A percentile compares a stretch with the other conserved stretches of the same genome.
Evolutionary conservation across 192 early-diverging fungal species (phyloP).

Genomic region (Entomortierella beljakovae): DNA sequence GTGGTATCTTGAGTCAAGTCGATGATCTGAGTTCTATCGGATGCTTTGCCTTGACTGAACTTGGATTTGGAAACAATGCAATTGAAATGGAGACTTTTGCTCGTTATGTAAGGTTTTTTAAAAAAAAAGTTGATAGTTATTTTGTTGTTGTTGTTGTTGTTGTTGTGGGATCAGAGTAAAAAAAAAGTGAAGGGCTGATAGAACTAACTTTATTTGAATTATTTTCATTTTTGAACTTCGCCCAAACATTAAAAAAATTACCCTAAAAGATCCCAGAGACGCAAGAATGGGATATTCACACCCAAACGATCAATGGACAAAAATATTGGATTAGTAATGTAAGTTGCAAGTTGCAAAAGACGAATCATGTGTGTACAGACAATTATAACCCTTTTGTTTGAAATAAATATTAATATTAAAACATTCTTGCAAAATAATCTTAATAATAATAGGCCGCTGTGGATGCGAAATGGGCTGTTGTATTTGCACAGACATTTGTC

Average conservation of each 20-base stretch:
- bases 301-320: slow-evolving; percentile 72
- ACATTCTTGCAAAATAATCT: not conserved
- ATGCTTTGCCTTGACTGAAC: slow-evolving; percentile 82
- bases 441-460: slow-evolving; percentile 56
- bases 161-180: not conserved
- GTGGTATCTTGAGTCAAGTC: slow-evolving; percentile 67
- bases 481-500: slow-evolving; percentile 83
- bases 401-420: not conserved
- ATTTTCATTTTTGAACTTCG: no score
- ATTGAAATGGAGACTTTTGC: slow-evolving; percentile 85
- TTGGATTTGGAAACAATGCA: slow-evolving; percentile 88
- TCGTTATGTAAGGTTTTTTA: slow-evolving; percentile 60
- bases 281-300: slow-evolving; percentile 80
- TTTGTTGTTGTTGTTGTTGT: not conserved
- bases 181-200: not conserved
- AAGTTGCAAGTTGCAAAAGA: slow-evolving; percentile 6
- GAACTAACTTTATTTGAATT: not conserved
- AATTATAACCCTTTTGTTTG: no score
- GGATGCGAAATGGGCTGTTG: slow-evolving; percentile 77
- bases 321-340: slow-evolving; percentile 90
- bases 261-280: slow-evolving; percentile 46
- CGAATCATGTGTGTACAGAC: no score
- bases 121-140: slow-evolving; percentile 48
- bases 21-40: slow-evolving; percentile 76
- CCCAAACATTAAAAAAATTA: not conserved